Evolutionary conservation across 805 yeast species (phyloP), one percentile per base, ranked within the genome.

Genomic region (Hanseniaspora pseudoguilliermondii): DNA sequence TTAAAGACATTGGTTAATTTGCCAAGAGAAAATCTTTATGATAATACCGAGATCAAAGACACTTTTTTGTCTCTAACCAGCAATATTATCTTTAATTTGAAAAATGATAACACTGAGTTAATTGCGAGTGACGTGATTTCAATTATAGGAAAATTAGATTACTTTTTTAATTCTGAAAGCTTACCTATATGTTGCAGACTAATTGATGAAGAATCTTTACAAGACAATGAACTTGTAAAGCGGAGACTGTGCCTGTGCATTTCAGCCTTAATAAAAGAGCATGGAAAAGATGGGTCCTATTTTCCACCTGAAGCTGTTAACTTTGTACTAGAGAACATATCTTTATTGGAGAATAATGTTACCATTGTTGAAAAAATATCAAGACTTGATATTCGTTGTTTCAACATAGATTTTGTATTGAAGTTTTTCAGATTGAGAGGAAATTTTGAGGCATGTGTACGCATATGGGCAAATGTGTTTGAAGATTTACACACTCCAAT

Each of bases 331-430:
- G 47, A 44, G 20, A 35, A 51, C 21, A 35, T 25, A 9, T 15
- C n/a, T 20, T 3, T 18, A 6, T 13, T 44, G 2, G 38, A 35
- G 27, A 18, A 51, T n/a, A 25, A 11, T 36, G 41, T 35, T 18
- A 20, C 9, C 5, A 9, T 36, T 20, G 11, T 51, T 13, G 34
- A 44, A 0, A 43, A 13, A 9, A 44, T 51, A 20, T 43, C 40
- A n/a, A 36, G 29, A 1, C 65, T 91, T 27, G 90, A 89, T 62
- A 73, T 85, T 9, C 61, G 72, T 7, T 76, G 81, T 13, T 73
- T 93, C 51, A 96, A 91, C 64, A 77, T 91, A 39, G 96, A 91
- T 67, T 70, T 82, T 23, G 81, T 95, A 0, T 73, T 88, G 15
- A 73, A 73, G 13, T 68, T 86, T 18, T 83, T 96, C 65, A 71